Percentiles rank a stretch among this genome's conserved stretches.
phyloP scores from a whole-genome alignment of 345 rosid species.

The Citrus maxima region DNA sequence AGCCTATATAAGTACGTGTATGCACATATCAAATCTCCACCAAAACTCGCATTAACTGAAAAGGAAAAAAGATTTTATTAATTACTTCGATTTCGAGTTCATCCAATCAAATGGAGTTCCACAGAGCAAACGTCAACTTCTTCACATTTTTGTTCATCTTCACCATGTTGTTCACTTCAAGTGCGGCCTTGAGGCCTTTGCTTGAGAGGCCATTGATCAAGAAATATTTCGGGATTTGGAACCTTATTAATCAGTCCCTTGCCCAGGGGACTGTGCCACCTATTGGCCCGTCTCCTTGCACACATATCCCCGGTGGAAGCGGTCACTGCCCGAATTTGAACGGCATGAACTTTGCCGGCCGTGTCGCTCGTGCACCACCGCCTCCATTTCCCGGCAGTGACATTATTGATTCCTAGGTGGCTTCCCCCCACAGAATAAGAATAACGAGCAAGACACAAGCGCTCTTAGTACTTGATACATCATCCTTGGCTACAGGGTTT shows the following conservation, averaged over 20 bases:
- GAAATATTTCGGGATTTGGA: conserved; percentile 4
- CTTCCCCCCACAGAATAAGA: background rate
- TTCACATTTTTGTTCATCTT: background rate
- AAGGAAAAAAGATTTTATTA: background rate
- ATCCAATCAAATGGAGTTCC: background rate
- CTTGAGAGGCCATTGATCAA: conserved; percentile 5
- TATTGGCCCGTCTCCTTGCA: conserved; percentile 18
- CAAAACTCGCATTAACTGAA: background rate
- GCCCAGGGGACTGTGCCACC: conserved; percentile 26
- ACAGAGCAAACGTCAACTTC: background rate
- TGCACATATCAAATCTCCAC: background rate
- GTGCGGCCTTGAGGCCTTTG: conserved; percentile 23
- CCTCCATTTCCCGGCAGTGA: background rate
- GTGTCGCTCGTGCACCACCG: background rate
- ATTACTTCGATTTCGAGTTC: background rate
- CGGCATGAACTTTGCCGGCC: conserved; percentile 23
- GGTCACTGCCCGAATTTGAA: conserved; percentile 6
- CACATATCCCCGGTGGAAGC: conserved; percentile 10
- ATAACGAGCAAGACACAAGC: background rate
- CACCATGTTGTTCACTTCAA: conserved; percentile 4
- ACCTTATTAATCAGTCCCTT: conserved; percentile 13
- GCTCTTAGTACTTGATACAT: background rate
- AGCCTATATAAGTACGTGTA: background rate
- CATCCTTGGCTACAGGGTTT: background rate
- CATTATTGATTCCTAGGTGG: background rate